These are phyloP conservation scores for Puccinia polysora DNA, from an alignment of 1,284 basidiomycete species.

Conservation along the genomic window DNA sequence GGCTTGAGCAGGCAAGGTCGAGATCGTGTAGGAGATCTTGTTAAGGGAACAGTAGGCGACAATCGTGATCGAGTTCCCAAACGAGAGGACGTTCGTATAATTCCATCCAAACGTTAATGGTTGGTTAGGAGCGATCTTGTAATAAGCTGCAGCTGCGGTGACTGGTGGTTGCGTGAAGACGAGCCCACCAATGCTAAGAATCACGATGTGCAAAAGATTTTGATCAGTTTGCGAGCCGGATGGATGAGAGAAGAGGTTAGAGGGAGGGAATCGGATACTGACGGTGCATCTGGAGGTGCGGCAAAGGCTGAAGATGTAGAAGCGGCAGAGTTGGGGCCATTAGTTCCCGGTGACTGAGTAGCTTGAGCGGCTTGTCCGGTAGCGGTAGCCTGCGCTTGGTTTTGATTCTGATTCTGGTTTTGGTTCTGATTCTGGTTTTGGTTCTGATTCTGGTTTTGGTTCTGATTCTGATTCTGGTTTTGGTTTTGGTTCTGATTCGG, in stretches of 20 bases:
- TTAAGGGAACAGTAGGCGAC: constrained; percentile 71
- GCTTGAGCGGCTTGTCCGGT: not conserved
- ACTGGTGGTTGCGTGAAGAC: constrained; percentile 73
- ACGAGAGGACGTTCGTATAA: constrained; percentile 57
- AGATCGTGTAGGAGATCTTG: constrained; percentile 68
- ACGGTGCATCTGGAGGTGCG: constrained; percentile 29
- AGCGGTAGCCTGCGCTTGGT: not conserved
- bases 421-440: too few species aligned
- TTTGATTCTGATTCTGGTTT: constrained; percentile 3
- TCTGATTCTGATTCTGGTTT: constrained; percentile 13
- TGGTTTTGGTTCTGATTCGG: constrained; percentile 1
- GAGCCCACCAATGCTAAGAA: constrained; percentile 61
- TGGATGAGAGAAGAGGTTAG: not conserved
- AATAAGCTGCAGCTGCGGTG: constrained; percentile 70
- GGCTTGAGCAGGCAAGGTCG: constrained; percentile 65
- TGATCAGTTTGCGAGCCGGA: not conserved
- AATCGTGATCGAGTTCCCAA: constrained; percentile 64
- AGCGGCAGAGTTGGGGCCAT: not conserved
- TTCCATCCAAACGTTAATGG: constrained; percentile 89
- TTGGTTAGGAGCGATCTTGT: constrained; percentile 73
- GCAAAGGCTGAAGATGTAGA: constrained; percentile 13
- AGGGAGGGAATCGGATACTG: not conserved
- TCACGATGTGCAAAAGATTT: constrained; percentile 55
- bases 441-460: too few species aligned
- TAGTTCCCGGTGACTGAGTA: not conserved